Evolutionary conservation across 1,284 basidiomycete species (phyloP), one percentile per base, ranked within the genome.

Genomic region (Ustilago shanxiensis): DNA sequence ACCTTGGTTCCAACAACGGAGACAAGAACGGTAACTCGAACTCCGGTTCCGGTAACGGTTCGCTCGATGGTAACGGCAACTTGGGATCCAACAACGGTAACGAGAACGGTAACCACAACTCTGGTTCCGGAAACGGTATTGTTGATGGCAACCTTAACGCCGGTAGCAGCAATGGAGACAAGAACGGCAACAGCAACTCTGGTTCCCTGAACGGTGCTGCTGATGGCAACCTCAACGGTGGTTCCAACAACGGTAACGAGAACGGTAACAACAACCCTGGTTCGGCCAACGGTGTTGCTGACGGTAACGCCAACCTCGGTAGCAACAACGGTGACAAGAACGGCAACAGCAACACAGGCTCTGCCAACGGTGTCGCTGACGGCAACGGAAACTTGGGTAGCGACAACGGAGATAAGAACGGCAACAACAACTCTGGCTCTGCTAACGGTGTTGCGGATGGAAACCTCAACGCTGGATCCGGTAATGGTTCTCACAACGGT

Each of bases 391-490:
- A 71, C 37, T 10, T 35, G 4, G 69, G 69, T 3, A 39, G 37
- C 26, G 20, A 28, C 35, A 72, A 72, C 13, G 69, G 69, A 4
- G 55, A 66, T 35, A 22, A 56, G 41, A 66, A 72, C 28, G 65
- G 65, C 18, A 60, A 66, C 56, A 16, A 14, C 29, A 65, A 65
- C 57, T 18, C 37, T 7, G 66, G 66, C 16, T 28, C 54, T 2
- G 39, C 50, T 28, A 69, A 69, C 37, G 66, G 66, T 35, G 60
- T 69, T 26, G 66, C 55, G 8, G 58, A 53, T 54, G 62, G 68
- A 0, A 71, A 66, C 50, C 28, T 26, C 44, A 72, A 72, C 39
- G 10, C 22, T 7, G 69, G 69, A 11, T 54, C 54, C 16, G 28
- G 18, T 35, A 72, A 72, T 16, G 70, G 70, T 11, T 13, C 51